These are phyloP conservation scores for Stevia rebaudiana DNA, from an alignment of 140 eudicot genomes.

Conservation along the genomic window DNA sequence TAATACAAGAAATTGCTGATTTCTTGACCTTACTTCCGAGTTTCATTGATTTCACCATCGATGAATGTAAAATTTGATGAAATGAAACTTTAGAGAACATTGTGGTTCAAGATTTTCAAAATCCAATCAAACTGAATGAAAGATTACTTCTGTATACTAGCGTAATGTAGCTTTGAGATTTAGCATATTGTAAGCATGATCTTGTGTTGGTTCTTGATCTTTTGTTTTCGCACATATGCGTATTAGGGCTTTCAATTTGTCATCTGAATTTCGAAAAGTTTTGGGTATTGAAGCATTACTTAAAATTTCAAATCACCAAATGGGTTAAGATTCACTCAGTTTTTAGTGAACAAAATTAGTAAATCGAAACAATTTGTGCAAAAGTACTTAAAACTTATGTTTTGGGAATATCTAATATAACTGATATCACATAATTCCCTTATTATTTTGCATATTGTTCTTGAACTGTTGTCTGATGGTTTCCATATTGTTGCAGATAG, in stretches of 20 bases:
- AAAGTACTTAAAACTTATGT: background rate
- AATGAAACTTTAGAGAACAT: background rate
- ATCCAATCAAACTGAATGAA: background rate
- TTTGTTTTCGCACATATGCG: background rate
- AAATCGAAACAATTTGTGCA: background rate
- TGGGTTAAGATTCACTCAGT: background rate
- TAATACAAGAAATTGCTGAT: background rate
- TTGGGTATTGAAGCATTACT: background rate
- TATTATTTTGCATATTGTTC: background rate
- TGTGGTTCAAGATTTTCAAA: constrained; percentile 11
- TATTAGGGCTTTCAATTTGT: constrained; percentile 14
- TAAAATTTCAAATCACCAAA: background rate
- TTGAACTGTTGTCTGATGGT: constrained; percentile 1
- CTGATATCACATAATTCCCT: background rate
- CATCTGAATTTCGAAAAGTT: background rate
- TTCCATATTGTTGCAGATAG: constrained; percentile 33
- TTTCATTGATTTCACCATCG: constrained; percentile 1
- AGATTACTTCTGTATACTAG: background rate
- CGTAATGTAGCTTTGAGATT: background rate
- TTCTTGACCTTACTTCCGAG: background rate
- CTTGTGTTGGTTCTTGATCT: constrained; percentile 8
- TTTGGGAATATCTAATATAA: background rate
- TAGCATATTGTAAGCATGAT: background rate
- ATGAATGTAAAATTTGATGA: background rate
- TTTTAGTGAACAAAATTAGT: background rate